These are phyloP conservation scores for Arabidopsis hybrid DNA, from an alignment of 441 rosid species.

Conservation along the genomic window DNA sequence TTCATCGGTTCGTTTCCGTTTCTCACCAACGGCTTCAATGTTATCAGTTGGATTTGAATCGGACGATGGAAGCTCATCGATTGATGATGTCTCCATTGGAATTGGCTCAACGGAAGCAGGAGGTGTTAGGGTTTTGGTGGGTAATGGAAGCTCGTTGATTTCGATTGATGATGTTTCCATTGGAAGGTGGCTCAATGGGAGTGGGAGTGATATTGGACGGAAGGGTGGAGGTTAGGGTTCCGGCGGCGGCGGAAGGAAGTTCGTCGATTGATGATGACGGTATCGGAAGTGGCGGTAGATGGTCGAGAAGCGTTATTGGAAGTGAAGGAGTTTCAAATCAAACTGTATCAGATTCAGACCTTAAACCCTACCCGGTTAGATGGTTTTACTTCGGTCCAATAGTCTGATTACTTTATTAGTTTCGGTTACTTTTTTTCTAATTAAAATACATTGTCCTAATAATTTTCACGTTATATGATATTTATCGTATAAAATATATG, in stretches of 20 bases:
- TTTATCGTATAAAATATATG: too few relatives aligned
- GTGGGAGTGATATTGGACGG: background rate
- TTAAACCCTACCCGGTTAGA: conserved; percentile 2
- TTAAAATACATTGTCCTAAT: too few relatives aligned
- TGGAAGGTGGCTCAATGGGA: background rate
- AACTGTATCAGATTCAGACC: background rate
- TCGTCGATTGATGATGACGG: conserved; percentile 52
- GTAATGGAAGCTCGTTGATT: conserved; percentile 29
- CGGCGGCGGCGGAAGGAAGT: conserved; percentile 39
- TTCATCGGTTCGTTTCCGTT: conserved; percentile 67
- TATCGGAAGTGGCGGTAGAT: conserved; percentile 34
- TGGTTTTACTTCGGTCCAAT: background rate
- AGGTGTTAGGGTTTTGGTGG: conserved; percentile 47
- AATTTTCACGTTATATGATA: too few relatives aligned
- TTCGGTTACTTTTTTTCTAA: too few relatives aligned
- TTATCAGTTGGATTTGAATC: conserved; percentile 38
- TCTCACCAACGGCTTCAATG: conserved; percentile 54
- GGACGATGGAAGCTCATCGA: conserved; percentile 4
- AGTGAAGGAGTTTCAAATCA: background rate
- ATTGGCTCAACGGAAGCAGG: background rate
- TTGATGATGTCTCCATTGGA: conserved; percentile 1
- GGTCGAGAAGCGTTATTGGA: background rate
- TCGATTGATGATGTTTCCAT: background rate
- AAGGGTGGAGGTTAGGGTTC: conserved; percentile 44
- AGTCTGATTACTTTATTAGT: background rate